Evolutionary conservation across 495 filamentous ascomycete species (phyloP).

Genomic region (Tuber umbilicatum): DNA sequence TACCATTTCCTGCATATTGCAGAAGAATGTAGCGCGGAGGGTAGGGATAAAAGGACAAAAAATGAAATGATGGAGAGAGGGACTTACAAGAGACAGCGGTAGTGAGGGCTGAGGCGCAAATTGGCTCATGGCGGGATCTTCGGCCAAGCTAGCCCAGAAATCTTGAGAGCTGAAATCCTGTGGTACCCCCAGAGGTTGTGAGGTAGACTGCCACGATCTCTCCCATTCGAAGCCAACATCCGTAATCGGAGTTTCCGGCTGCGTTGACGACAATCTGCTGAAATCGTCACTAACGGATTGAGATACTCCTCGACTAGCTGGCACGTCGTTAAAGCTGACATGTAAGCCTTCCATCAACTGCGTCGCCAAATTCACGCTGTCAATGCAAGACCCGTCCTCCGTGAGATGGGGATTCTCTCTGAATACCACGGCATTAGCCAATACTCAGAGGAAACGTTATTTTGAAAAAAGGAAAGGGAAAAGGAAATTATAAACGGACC

Average conservation of each 20-base stretch:
- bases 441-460: neutral
- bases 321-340: conserved; percentile 73
- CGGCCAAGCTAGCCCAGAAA: conserved; percentile 53
- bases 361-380: conserved; percentile 76
- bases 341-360: conserved; percentile 88
- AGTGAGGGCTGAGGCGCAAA: conserved; percentile 78
- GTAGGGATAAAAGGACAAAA: neutral
- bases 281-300: conserved; percentile 45
- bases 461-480: neutral
- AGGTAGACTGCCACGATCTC: conserved; percentile 47
- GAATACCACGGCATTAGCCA: neutral
- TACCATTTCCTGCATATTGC: neutral
- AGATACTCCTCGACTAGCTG: conserved; percentile 76
- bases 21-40: neutral
- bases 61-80: conserved; percentile 4
- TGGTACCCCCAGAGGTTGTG: conserved; percentile 46
- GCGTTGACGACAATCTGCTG: conserved; percentile 66
- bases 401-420: conserved; percentile 70
- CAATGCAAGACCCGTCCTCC: conserved; percentile 64
- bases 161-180: conserved; percentile 33
- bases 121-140: conserved; percentile 88
- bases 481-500: conserved; percentile 12
- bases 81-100: conserved; percentile 55
- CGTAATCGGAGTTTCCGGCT: conserved; percentile 52
- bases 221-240: conserved; percentile 53